Evolutionary conservation across 345 rosid genomes (phyloP), one percentile per base, ranked within the genome.

Genomic region (Gossypium anomalum): DNA sequence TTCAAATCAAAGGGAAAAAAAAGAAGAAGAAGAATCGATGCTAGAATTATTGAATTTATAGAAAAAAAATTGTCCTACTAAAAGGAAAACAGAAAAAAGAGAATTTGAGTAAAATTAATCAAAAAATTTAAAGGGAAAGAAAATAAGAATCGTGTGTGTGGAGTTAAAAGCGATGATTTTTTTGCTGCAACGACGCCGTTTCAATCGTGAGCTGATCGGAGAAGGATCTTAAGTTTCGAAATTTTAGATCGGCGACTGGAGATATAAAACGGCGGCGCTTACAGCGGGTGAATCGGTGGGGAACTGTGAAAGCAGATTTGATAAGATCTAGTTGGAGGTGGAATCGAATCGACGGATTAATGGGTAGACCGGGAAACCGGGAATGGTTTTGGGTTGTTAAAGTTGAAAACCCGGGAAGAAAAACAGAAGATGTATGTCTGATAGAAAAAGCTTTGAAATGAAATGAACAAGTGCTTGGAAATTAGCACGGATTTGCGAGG

Each of bases 401-500:
- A 66, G 78, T 58, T 13, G 60, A 81, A 69, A 63, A 20, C 48
- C 75, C 68, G 77, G 69, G 78, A 47, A 75, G 55, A 61, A 78
- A 43, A 70, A 45, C 53, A 57, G 58, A 63, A 57, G 25, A 48
- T 25, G 58, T 25, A 2, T 14, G 4, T 59, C 29, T 49, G 6
- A 20, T 7, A 25, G 67, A 52, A 20, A 34, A 52, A 14, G 45
- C 63, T 47, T 34, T 67, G 70, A 75, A 71, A 72, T 9, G 23
- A 25, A 34, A 34, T 4, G 41, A 4, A 34, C 1, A 1, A 29
- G 58, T 17, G 62, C 14, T 23, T 51, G 74, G 70, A 17, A 38
- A 48, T 43, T 19, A 60, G n/a, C 58, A 75, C 10, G 70, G 22
- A 73, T 17, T 64, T 19, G 57, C 59, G 43, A 52, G 65, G 17